Base-by-base conservation (phyloP, 2,329 filamentous ascomycete genomes). In the Pseudogymnoascus sp. region DNA sequence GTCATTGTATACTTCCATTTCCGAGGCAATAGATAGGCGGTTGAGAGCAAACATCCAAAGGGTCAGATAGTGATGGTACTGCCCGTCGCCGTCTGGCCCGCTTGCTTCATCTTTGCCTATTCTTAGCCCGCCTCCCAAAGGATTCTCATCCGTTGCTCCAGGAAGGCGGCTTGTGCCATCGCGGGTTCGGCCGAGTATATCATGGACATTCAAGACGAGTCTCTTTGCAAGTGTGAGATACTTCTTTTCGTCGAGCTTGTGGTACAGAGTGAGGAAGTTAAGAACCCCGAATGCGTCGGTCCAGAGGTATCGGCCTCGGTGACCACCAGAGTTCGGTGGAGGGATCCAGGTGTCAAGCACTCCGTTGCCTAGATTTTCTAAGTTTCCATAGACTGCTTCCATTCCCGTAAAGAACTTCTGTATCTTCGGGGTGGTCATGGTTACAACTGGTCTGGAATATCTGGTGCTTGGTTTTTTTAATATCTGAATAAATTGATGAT, bases 31-130 rank as follows among this genome's bases (percentile, higher is more conserved):
- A 0, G 79, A 74, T 40, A 84, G 72, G 1, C 83, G 74, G 66
- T 83, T 84, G 4, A 85, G 74, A 1, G 82, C 81, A 68, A 84
- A 84, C 81, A 85, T 84, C 83, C 83, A 86, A 4, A 84, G 67
- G 0, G 81, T 84, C 17, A 85, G 73, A 64, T 85, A 85, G 66
- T 85, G 83, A 65, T 84, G 81, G 63, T 85, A 85, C 68, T 85
- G 83, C 2, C 83, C 82, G 68, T 85, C 83, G 6, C 77, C 74
- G 60, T 85, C 81, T 1, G 73, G 68, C 0, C 82, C 82, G 0
- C 64, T 61, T 10, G 74, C 80, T 2, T 78, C 73, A 10, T 75
- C 64, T 68, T 85, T 85, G 26, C 83, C 83, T 63, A 85, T 85
- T 0, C 83, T 75, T 37, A 86, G 69, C 0, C 83, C 83, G 2